A percentile compares a stretch with the other conserved stretches of the same genome.
phyloP scores from a whole-genome alignment of 1,284 basidiomycete genomes.

The Ustilago xerochloae region DNA sequence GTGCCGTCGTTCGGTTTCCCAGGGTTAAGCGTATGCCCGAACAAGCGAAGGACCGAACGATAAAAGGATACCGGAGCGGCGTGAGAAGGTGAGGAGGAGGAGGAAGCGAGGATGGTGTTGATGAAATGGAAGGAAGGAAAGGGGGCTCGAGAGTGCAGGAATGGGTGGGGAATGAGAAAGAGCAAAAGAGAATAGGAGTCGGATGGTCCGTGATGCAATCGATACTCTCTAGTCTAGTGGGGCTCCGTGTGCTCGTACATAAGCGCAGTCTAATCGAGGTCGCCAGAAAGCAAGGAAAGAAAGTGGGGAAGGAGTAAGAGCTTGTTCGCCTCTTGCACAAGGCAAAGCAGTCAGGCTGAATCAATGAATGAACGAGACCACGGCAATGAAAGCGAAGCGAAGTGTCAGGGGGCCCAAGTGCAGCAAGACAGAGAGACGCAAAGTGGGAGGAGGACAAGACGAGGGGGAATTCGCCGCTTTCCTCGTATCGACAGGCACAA shows the following conservation, averaged over 20 bases:
- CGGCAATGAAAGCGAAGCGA: neutral
- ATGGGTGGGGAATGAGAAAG: neutral
- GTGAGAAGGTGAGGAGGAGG: neutral
- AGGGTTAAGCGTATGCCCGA: neutral
- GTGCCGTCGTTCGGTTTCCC: neutral
- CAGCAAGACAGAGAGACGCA: neutral
- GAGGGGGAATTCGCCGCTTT: neutral
- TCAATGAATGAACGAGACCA: neutral
- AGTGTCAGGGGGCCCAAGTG: neutral
- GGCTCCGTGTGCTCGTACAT: slow-evolving; percentile 20
- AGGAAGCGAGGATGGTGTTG: neutral
- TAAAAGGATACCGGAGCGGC: neutral
- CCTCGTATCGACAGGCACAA: neutral
- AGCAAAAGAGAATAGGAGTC: neutral
- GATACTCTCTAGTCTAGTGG: slow-evolving; percentile 14
- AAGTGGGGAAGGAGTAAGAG: neutral
- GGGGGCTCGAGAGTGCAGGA: neutral
- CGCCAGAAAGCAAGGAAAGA: neutral
- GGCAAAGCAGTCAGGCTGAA: neutral
- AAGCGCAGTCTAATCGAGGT: slow-evolving; percentile 15
- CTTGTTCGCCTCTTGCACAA: neutral
- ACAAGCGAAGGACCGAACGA: neutral
- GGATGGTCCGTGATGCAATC: neutral
- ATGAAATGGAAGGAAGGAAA: neutral
- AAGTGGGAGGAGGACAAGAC: neutral